These are phyloP conservation scores for Plasmodium vivax DNA, from an alignment of 169 alveolate genomes.

Conservation along the genomic window DNA sequence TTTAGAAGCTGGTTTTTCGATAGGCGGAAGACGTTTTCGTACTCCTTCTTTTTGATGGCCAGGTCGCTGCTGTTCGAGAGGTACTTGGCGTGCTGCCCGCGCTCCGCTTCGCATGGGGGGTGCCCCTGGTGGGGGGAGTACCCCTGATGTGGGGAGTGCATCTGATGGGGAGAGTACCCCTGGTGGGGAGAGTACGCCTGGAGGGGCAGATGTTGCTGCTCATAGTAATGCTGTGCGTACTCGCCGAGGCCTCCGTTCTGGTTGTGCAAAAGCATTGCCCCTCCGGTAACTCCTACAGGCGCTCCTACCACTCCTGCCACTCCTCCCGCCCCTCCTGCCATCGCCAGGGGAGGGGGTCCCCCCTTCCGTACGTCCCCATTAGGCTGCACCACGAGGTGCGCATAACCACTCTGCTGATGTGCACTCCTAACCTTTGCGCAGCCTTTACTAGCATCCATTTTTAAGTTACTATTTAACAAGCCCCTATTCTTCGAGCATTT, in stretches of 20 bases:
- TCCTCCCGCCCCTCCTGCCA: neutral
- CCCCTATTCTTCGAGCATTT: neutral
- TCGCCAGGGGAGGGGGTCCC: neutral
- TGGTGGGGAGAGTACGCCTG: neutral
- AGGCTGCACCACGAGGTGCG: neutral
- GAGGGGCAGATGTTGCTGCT: neutral
- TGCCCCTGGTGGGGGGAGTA: neutral
- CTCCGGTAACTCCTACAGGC: neutral
- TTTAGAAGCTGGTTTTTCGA: slow-evolving; percentile 37
- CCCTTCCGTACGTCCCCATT: neutral
- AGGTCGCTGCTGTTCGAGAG: neutral
- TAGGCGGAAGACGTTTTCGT: slow-evolving; percentile 34
- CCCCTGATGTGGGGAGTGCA: neutral
- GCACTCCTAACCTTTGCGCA: neutral
- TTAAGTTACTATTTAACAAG: neutral
- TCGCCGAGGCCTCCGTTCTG: neutral
- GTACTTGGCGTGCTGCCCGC: neutral
- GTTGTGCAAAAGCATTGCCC: neutral
- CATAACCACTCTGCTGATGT: neutral
- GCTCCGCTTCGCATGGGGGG: neutral
- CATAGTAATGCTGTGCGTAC: neutral
- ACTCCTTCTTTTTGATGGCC: slow-evolving; percentile 17
- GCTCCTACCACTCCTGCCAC: neutral
- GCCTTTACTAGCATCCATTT: neutral
- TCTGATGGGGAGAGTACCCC: neutral